Evolutionary conservation across 768 basidiomycete genomes (phyloP).

Genomic region (Tricholomella constricta): DNA sequence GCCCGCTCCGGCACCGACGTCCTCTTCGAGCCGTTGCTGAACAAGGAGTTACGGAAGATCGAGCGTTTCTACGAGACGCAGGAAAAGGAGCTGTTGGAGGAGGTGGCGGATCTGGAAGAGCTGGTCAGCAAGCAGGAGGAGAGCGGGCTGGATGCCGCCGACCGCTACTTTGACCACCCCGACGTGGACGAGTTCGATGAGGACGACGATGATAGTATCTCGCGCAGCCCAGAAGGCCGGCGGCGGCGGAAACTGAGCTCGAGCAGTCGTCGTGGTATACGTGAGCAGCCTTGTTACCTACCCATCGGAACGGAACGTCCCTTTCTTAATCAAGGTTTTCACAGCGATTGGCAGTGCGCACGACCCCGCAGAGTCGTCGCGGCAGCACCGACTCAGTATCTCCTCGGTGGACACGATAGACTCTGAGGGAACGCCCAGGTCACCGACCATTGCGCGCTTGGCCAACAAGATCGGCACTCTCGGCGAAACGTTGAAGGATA

Average conservation of each 20-base stretch:
- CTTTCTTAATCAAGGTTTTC: background rate
- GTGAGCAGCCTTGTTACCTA: constrained; percentile 6
- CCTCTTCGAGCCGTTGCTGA: constrained; percentile 73
- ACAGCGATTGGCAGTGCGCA: constrained; percentile 1
- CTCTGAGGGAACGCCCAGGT: constrained; percentile 6
- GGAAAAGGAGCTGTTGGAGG: constrained; percentile 68
- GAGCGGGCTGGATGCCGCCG: constrained; percentile 48
- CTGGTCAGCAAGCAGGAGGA: constrained; percentile 63
- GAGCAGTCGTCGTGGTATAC: constrained; percentile 17
- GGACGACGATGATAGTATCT: constrained; percentile 45
- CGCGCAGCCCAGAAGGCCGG: constrained; percentile 38
- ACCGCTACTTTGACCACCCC: constrained; percentile 60
- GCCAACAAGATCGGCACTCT: constrained; percentile 42
- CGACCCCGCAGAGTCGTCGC: constrained; percentile 5
- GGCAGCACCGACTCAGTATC: constrained; percentile 42
- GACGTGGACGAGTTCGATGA: constrained; percentile 62
- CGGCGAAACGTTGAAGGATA: constrained; percentile 49
- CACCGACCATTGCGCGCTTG: constrained; percentile 35
- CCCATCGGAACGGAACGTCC: background rate
- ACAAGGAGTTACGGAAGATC: constrained; percentile 84
- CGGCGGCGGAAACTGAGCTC: constrained; percentile 37
- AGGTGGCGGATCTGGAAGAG: constrained; percentile 58
- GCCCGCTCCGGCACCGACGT: constrained; percentile 47
- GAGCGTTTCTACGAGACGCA: constrained; percentile 75
- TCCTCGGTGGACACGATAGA: constrained; percentile 46